Evolutionary conservation across 83 land plant species (phyloP).

Genomic region (Larix sibirica): DNA sequence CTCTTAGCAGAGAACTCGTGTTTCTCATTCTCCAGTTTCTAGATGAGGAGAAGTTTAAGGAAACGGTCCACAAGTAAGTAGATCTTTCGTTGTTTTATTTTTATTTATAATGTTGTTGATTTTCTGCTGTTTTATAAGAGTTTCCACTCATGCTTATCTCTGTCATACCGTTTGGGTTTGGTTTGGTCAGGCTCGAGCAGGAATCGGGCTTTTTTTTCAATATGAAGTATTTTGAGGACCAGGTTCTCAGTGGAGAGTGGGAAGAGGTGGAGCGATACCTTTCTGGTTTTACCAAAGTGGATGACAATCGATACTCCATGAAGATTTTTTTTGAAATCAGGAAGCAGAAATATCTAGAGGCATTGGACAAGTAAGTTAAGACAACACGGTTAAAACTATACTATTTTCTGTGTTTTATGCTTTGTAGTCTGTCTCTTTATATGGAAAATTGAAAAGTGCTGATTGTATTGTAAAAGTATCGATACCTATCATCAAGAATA

Average conservation of each 20-base stretch:
- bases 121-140: too few species aligned
- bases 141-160: too few species aligned
- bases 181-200: conserved; percentile 63
- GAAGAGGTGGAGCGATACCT: conserved; percentile 81
- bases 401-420: too few species aligned
- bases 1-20: conserved; percentile 79
- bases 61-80: conserved; percentile 72
- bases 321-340: conserved; percentile 84
- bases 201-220: conserved; percentile 83
- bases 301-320: conserved; percentile 84
- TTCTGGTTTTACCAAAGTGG: conserved; percentile 84
- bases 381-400: too few species aligned
- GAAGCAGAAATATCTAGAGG: conserved; percentile 86
- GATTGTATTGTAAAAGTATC: background rate
- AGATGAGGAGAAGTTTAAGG: conserved; percentile 78
- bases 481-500: background rate
- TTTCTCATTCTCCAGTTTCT: conserved; percentile 75
- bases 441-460: background rate
- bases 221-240: conserved; percentile 87
- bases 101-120: too few species aligned
- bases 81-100: background rate
- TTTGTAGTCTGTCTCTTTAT: background rate
- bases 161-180: too few species aligned
- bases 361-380: conserved; percentile 60
- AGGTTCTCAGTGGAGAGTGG: conserved; percentile 74